Base-by-base conservation (phyloP, 78 protist genomes). In the Bigelowiella natans region DNA sequence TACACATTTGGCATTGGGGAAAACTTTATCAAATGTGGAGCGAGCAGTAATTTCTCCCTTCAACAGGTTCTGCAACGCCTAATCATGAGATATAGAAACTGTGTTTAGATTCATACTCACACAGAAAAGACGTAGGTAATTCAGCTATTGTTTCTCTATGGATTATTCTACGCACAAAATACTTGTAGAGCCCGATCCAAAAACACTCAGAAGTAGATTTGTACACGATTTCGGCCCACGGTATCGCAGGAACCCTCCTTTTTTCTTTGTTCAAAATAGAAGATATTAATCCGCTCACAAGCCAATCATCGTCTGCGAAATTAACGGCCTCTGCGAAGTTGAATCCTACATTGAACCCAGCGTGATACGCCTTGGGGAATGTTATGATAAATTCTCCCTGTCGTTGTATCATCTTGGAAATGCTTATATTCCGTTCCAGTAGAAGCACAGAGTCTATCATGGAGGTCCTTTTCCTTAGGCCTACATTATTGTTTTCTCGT, bases 341-440 rank as follows among this genome's bases (percentile, higher is more conserved):
- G 82, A 83, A 82, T 28, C 92, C 92, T 37, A 31, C 83, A 31
- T 18, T 36, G 88, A 90, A 83, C 84, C 88, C 88, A 7, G 92
- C 87, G 88, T 90, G 92, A n/a, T 90, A 90, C 36, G 40, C 88
- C 83, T 86, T 85, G 0, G 92, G 92, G 88, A 90, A 83, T 1
- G 92, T 90, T 34, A 90, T 30, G 88, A 90, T 7, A 38, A 90
- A 31, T n/a, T 90, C 92, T 11, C 92, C 38, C 34, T 86, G 40
- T 37, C 36, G 3, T 88, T 90, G 92, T 39, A 0, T 18, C 36
- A 26, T 2, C 28, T 38, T 0, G 88, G 18, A 90, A 31, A 89
- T 86, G 39, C 39, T 84, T 40, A 51, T 73, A 34, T 51, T 51
- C 18, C 0, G 2, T n/a, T 29, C 64, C 0, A 1, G 38, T 7